phyloP scores from a whole-genome alignment of 176 grass and related monocot species.

The Eleusine indica region DNA sequence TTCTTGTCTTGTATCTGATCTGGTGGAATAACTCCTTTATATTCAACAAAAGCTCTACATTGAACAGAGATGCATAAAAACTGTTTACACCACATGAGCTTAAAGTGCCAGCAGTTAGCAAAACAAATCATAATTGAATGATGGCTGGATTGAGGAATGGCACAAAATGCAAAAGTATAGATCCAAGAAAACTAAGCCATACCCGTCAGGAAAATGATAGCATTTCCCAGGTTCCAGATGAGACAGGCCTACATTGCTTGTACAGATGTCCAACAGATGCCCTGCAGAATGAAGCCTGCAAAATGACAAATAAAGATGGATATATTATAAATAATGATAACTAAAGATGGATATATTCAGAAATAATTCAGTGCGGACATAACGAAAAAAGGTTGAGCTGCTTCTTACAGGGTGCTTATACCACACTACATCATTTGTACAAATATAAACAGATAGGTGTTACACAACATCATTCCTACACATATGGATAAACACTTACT shows the following conservation, averaged over 20 bases:
- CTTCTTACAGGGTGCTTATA: neutral
- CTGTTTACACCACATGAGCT: neutral
- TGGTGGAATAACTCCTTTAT: slow-evolving; percentile 66
- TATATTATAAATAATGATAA: neutral
- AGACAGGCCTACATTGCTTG: slow-evolving; percentile 54
- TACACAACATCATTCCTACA: slow-evolving; percentile 1
- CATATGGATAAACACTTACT: neutral
- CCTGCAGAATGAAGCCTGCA: slow-evolving; percentile 92
- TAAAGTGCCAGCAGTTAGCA: neutral
- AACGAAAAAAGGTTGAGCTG: too few relatives aligned
- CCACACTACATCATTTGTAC: neutral
- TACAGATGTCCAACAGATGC: slow-evolving; percentile 88
- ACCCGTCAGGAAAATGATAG: slow-evolving; percentile 93
- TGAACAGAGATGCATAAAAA: slow-evolving; percentile 3
- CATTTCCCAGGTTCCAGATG: slow-evolving; percentile 74
- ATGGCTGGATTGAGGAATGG: neutral
- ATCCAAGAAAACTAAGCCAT: neutral
- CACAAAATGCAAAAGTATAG: neutral
- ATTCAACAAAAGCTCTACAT: slow-evolving; percentile 71
- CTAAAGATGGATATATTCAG: neutral
- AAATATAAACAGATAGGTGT: neutral
- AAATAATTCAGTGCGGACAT: neutral
- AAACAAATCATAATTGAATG: neutral
- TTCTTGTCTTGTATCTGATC: slow-evolving; percentile 61
- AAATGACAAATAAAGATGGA: neutral